phyloP scores from a whole-genome alignment of 208 protist genomes.

The Naegleria gruberi region DNA sequence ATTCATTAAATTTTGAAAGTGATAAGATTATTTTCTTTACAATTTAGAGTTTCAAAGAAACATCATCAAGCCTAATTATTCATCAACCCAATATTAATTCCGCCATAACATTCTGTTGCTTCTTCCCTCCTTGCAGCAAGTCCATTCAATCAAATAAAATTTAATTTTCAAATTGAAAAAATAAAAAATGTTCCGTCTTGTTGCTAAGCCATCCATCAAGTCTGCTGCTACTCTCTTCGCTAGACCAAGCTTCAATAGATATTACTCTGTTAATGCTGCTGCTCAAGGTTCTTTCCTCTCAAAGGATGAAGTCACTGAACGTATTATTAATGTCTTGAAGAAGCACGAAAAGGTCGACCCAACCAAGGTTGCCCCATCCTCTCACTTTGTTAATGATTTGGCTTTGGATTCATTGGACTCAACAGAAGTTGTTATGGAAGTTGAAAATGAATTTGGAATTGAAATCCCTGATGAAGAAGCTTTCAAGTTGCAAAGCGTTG shows the following conservation, averaged over 20 bases:
- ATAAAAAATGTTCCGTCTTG: background rate
- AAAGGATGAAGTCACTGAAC: conserved; percentile 80
- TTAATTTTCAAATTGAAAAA: background rate
- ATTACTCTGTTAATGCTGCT: background rate
- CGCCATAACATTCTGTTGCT: too few species aligned
- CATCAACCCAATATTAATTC: too few species aligned
- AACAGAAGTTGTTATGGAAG: conserved; percentile 85
- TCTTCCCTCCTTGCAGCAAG: background rate
- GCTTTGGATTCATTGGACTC: conserved; percentile 86
- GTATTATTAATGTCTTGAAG: conserved; percentile 84
- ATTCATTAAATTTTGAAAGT: too few species aligned
- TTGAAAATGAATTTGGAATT: conserved; percentile 89
- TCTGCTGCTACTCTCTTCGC: background rate
- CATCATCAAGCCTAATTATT: too few species aligned
- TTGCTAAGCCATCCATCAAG: background rate
- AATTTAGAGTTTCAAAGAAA: too few species aligned
- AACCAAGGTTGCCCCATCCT: conserved; percentile 71
- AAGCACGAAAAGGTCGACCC: conserved; percentile 90
- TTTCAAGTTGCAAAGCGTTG: background rate
- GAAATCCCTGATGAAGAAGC: conserved; percentile 65
- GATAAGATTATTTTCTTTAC: too few species aligned
- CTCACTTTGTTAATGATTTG: conserved; percentile 88
- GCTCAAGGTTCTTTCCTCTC: conserved; percentile 51
- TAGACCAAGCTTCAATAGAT: background rate
- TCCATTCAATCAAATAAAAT: background rate